Base-by-base conservation (phyloP, 2,329 filamentous ascomycete genomes). In the Alternaria dauci region DNA sequence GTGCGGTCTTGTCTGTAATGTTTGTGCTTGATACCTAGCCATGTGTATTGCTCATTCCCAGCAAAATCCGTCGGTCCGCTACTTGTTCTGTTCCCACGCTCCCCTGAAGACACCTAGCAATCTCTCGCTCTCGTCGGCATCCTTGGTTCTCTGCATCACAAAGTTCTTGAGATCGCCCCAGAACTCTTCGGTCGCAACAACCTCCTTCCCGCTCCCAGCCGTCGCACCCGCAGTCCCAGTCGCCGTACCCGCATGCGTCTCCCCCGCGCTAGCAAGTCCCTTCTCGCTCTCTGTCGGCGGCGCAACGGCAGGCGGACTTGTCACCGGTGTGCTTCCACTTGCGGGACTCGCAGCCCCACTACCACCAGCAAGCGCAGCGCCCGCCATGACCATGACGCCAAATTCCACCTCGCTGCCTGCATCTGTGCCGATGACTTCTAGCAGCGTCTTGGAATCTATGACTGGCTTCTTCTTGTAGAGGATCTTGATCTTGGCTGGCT, bases 381-480 rank as follows among this genome's bases (percentile, higher is more conserved):
- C 76, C 84, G 92, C 93, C 75, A 97, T 88, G 20, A 97, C 85
- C 93, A 98, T 98, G 56, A 97, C 86, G 1, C 88, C 88, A 64
- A 98, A 89, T 77, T 97, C 93, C 0, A 94, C 83, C 11, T 81
- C 83, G 1, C 70, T 78, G 18, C 70, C 83, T 28, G 80, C 83
- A 44, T 86, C 87, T 4, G 86, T 83, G 0, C 83, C 78, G 1
- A 94, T 68, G 0, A 96, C 75, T 59, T 97, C 94, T 58, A 87
- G 87, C 6, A 97, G 80, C 1, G 91, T 88, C 81, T 94, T 95
- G 67, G 85, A 87, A 72, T 96, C 93, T 0, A 85, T 76, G 0
- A 93, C 87, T 0, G 94, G 94, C 79, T 97, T 96, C 83, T 95
- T 96, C 78, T 91, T 91, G 75, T 90, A 87, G 63, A 99, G 81